Base-by-base conservation (phyloP, 2,329 filamentous ascomycete species). In the Paecilomyces formosus region DNA sequence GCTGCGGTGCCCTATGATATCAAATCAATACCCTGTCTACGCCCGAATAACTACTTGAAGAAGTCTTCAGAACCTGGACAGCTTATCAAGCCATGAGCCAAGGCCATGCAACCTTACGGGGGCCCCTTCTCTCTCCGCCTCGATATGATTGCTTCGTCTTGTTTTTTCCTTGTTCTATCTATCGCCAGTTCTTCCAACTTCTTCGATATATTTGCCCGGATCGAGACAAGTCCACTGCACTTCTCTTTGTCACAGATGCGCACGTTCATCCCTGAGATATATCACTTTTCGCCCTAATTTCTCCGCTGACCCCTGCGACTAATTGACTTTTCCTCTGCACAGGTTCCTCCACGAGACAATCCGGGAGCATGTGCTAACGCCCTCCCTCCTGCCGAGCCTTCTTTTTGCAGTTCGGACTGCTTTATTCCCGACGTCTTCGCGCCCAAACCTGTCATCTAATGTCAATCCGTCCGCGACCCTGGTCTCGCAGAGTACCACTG, bases 401-500 rank as follows among this genome's bases (percentile, higher is more conserved):
- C 72, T 79, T 22, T 72, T 71, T 57, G 73, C 85, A 64, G 81
- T 89, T 68, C 89, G 94, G 71, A 85, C 84, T 67, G 84, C 89
- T 61, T 79, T 97, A 58, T 97, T 97, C 72, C 93, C 94, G 64
- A 88, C 90, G 75, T 95, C 95, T 74, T 81, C 84, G 66, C 86
- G 88, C 61, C 88, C 86, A 60, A 82, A 85, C 63, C 79, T 58
- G 55, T 56, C 58, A 61, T 45, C 86, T 66, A 81, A 58, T 58
- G 61, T 57, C 60, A 60, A 54, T 54, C 57, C 49, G 54, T 51
- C 60, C 21, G 55, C 53, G 61, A 58, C 54, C 54, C 69, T 60
- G 70, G 74, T 61, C 68, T 72, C 64, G 69, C 69, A 63, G 66
- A 45, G n/a, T n/a, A 45, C 5, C 9, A 3, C 15, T 18, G 39